Conservation (phyloP, 805 yeast genomes). For the Cyberlindnera xishuangbannaensis region DNA sequence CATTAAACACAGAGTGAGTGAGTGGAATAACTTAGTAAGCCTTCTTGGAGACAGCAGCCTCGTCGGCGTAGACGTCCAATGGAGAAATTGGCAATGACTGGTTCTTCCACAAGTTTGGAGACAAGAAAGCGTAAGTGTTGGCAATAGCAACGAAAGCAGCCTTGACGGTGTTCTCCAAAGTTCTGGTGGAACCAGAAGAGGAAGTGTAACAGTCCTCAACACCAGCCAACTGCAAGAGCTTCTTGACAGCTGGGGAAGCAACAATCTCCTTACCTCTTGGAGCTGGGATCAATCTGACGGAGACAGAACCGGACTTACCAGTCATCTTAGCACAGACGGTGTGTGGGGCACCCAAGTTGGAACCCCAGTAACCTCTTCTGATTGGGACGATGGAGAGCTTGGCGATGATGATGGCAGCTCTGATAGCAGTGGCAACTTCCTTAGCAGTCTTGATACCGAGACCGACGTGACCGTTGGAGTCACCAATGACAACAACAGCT, state of each 20-base stretch:
- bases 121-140: slow-evolving; percentile 99
- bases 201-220: slow-evolving; percentile 99
- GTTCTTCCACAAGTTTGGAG: slow-evolving; percentile 97
- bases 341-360: slow-evolving; percentile 99
- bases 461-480: slow-evolving; percentile 99
- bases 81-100: slow-evolving; percentile 85
- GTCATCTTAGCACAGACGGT: slow-evolving; percentile 95
- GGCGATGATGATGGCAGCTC: slow-evolving; percentile 99
- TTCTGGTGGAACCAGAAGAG: slow-evolving; percentile 98
- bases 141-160: slow-evolving; percentile 99
- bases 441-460: slow-evolving; percentile 99
- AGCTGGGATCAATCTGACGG: slow-evolving; percentile 98
- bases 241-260: slow-evolving; percentile 99
- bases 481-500: slow-evolving; percentile 99
- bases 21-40: slow-evolving; percentile 17
- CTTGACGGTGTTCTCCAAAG: slow-evolving; percentile 99
- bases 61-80: slow-evolving; percentile 89
- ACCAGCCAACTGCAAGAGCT: slow-evolving; percentile 98
- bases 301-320: slow-evolving; percentile 99
- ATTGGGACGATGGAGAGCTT: slow-evolving; percentile 98
- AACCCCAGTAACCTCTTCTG: slow-evolving; percentile 99
- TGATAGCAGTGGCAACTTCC: slow-evolving; percentile 99
- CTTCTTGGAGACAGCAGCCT: slow-evolving; percentile 67
- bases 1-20: too few species aligned
- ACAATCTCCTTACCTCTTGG: slow-evolving; percentile 99